phyloP scores from a whole-genome alignment of 352 stramenopile species.

The Globisporangium rhizosaccharum region DNA sequence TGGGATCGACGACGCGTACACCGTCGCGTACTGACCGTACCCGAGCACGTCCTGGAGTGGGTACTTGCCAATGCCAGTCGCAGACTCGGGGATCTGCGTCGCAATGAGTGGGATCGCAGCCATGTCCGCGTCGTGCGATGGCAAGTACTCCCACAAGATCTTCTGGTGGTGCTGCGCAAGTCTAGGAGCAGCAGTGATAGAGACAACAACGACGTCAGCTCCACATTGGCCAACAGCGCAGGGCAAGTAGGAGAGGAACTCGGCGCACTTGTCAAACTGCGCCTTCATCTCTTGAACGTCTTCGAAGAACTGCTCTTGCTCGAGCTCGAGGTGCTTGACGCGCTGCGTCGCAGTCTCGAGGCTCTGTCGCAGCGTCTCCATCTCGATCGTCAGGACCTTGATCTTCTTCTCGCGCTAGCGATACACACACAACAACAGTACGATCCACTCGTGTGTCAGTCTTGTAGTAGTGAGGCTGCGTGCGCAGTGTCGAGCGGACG shows the following conservation, averaged over 20 bases:
- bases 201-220: neutral
- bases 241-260: constrained; percentile 4
- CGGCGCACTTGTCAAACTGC: constrained; percentile 50
- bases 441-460: neutral
- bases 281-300: constrained; percentile 70
- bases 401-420: constrained; percentile 52
- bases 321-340: constrained; percentile 76
- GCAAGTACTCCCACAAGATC: constrained; percentile 78
- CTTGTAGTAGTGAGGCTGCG: neutral
- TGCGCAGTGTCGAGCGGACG: neutral
- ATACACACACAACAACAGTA: neutral
- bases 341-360: constrained; percentile 43
- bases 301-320: constrained; percentile 81
- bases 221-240: neutral
- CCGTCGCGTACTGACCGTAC: constrained; percentile 80
- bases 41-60: constrained; percentile 63
- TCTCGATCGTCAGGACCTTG: constrained; percentile 28
- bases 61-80: constrained; percentile 57
- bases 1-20: constrained; percentile 40
- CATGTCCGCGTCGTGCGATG: constrained; percentile 43
- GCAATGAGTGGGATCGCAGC: constrained; percentile 44
- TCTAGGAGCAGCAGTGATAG: constrained; percentile 10
- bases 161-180: constrained; percentile 50
- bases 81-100: constrained; percentile 41
- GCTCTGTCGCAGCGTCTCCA: constrained; percentile 34